A percentile compares a stretch with the other conserved stretches of the same genome.
These are phyloP conservation scores for Hypoxylon sp. DNA, from an alignment of 2,329 filamentous ascomycete genomes.

Conservation along the genomic window DNA sequence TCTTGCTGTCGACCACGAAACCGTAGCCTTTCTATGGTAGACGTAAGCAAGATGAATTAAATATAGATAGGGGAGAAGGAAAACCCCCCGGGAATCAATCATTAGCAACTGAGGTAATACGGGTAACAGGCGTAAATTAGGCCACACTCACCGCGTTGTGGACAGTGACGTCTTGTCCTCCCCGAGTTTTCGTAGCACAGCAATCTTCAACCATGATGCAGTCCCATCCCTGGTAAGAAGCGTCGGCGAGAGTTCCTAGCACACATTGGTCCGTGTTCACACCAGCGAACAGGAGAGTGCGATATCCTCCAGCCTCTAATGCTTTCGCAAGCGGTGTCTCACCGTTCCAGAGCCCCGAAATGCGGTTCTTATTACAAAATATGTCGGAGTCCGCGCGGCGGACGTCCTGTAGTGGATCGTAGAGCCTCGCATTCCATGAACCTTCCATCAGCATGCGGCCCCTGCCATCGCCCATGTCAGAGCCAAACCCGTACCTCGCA, in stretches of 20 bases:
- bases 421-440: slow-evolving; percentile 70
- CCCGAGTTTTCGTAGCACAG: slow-evolving; percentile 64
- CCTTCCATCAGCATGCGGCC: slow-evolving; percentile 65
- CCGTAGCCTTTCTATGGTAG: slow-evolving; percentile 40
- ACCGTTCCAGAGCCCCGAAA: slow-evolving; percentile 69
- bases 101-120: background rate
- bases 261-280: slow-evolving; percentile 76
- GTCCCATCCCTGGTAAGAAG: slow-evolving; percentile 69
- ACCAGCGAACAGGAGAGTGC: slow-evolving; percentile 69
- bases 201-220: slow-evolving; percentile 69
- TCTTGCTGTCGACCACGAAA: slow-evolving; percentile 45
- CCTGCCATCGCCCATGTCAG: slow-evolving; percentile 61
- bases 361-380: slow-evolving; percentile 69
- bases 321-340: slow-evolving; percentile 56
- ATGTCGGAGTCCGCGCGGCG: slow-evolving; percentile 61
- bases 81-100: background rate
- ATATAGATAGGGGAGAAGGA: background rate
- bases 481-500: slow-evolving; percentile 59
- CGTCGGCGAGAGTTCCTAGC: slow-evolving; percentile 68
- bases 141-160: slow-evolving; percentile 57
- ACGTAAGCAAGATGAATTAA: slow-evolving; percentile 14
- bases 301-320: slow-evolving; percentile 30
- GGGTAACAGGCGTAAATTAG: background rate
- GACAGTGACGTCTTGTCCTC: slow-evolving; percentile 56
- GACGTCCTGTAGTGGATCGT: slow-evolving; percentile 60